A percentile compares a stretch with the other conserved stretches of the same genome.
Evolutionary conservation across 1,284 basidiomycete genomes (phyloP).

Genomic region (Exsudoporus floridanus): DNA sequence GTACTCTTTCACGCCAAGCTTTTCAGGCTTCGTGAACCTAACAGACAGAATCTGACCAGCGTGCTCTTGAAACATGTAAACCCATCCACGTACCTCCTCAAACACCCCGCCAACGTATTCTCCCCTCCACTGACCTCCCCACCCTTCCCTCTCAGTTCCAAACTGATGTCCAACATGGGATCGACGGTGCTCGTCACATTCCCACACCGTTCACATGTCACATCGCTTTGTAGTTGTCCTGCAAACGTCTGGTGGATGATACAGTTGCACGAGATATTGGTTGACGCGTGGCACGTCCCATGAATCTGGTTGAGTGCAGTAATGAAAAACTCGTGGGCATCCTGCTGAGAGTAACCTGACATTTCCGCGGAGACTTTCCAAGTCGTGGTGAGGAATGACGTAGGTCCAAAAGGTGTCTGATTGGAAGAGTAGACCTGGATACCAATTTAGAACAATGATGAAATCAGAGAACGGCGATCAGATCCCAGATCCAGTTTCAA

Average conservation of each 20-base stretch:
- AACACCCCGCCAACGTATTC: constrained; percentile 65
- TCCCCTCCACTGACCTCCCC: constrained; percentile 44
- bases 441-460: not conserved
- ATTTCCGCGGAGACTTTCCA: constrained; percentile 86
- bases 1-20: constrained; percentile 70
- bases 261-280: constrained; percentile 81
- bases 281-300: constrained; percentile 68
- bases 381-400: constrained; percentile 80
- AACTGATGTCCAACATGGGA: constrained; percentile 88
- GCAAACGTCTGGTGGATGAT: constrained; percentile 91
- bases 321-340: constrained; percentile 91
- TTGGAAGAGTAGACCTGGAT: constrained; percentile 71
- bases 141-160: constrained; percentile 72
- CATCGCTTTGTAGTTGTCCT: constrained; percentile 85
- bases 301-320: constrained; percentile 83
- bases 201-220: constrained; percentile 80
- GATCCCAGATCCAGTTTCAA: not conserved
- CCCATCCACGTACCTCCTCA: constrained; percentile 53
- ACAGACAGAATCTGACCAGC: not conserved
- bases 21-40: constrained; percentile 78
- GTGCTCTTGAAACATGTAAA: not conserved
- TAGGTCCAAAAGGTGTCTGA: constrained; percentile 76
- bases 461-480: not conserved
- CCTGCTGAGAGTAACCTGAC: constrained; percentile 91
- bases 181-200: constrained; percentile 81